Percentiles rank a stretch among this genome's conserved stretches.
phyloP scores from a whole-genome alignment of 371 early-diverging fungal species.

The Mortierella sp. region DNA sequence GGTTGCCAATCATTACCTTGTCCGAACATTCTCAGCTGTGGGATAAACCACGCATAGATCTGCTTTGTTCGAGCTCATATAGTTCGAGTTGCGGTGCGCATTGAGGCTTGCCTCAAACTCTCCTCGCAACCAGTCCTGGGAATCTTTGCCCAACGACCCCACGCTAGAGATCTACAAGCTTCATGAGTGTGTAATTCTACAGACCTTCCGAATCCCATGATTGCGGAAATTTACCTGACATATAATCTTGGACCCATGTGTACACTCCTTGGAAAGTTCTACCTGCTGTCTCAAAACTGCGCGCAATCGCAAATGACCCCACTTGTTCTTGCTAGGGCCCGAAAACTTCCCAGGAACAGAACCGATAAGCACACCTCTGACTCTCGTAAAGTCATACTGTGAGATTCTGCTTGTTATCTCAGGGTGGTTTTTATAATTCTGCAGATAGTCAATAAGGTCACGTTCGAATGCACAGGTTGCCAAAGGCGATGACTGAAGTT shows the following conservation, averaged over 20 bases:
- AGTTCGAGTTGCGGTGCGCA: constrained; percentile 34
- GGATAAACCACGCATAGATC: constrained; percentile 72
- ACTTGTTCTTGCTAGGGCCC: constrained; percentile 56
- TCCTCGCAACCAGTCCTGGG: constrained; percentile 45
- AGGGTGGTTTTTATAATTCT: constrained; percentile 47
- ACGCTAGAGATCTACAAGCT: constrained; percentile 66
- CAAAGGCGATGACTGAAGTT: constrained; percentile 4
- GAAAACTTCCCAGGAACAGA: constrained; percentile 65
- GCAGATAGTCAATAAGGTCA: constrained; percentile 66
- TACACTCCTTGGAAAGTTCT: constrained; percentile 39
- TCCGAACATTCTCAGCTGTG: constrained; percentile 69
- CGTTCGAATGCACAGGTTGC: constrained; percentile 63
- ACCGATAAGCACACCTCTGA: constrained; percentile 58
- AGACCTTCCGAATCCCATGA: background rate
- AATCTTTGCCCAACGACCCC: constrained; percentile 62
- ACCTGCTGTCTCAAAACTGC: constrained; percentile 57
- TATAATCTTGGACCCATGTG: constrained; percentile 54
- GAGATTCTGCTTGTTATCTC: constrained; percentile 49
- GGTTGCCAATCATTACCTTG: constrained; percentile 57
- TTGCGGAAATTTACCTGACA: constrained; percentile 55
- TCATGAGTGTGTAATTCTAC: background rate
- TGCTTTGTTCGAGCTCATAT: constrained; percentile 13
- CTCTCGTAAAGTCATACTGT: constrained; percentile 61
- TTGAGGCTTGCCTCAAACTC: constrained; percentile 50
- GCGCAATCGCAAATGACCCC: constrained; percentile 67